Evolutionary conservation across 257 asterid species (phyloP), one percentile per base, ranked within the genome.

Genomic region (Handroanthus guayacan): DNA sequence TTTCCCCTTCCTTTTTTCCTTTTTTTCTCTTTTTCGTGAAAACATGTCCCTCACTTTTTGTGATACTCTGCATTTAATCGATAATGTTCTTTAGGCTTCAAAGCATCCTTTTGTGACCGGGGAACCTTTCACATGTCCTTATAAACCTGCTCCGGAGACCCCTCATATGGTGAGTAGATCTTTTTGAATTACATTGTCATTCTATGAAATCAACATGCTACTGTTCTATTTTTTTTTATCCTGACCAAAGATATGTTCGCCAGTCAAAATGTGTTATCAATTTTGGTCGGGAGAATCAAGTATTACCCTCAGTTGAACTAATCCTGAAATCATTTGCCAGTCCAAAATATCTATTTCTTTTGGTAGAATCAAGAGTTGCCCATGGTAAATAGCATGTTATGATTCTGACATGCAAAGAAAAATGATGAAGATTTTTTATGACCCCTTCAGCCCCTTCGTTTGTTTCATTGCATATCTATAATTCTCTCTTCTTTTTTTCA

Each of bases 31-130:
- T 43, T 9, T 43, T 43, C 2, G 1, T 25, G 0, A 25, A 25
- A 25, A 25, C 0, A 25, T 31, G 37, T 5, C 34, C 52, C 62
- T 75, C 8, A 61, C 71, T 64, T 68, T 70, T 67, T 54, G 18
- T 81, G 50, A 51, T 65, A 69, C 45, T 75, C 71, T 57, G 73
- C 37, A 76, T 69, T 74, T 82, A 72, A 83, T 68, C 38, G 61
- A 41, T 72, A 11, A 62, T 69, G 75, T 51, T 80, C 76, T 69
- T 73, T 83, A 95, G 99, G 99, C 99, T 75, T 85, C 92, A 78
- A 95, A 86, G 88, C 99, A 95, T 81, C 99, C 98, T 79, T 95
- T 95, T 84, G 90, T 93, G 85, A 95, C 99, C 2, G 99, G 99
- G 78, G 99, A 95, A 82, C 98, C 97, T 67, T 95, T 90, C 85